These are phyloP conservation scores for Fusarium dlaminii DNA, from an alignment of 2,329 filamentous ascomycete genomes.

Conservation along the genomic window DNA sequence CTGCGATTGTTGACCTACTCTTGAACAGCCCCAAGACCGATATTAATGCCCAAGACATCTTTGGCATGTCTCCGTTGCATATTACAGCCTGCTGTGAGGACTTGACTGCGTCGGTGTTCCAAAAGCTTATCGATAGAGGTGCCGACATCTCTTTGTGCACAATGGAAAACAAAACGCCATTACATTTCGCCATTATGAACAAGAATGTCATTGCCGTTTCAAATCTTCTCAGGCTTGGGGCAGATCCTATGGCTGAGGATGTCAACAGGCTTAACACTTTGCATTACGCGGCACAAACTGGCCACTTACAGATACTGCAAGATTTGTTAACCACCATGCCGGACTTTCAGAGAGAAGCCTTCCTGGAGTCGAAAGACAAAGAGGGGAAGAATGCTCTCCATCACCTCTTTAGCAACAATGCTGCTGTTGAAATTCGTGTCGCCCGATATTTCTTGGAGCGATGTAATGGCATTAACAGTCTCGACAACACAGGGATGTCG, in stretches of 20 bases:
- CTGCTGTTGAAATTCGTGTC: neutral
- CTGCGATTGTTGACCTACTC: neutral
- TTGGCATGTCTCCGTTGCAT: neutral
- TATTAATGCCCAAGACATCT: neutral
- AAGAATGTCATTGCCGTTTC: neutral
- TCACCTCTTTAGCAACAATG: neutral
- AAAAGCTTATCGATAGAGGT: neutral
- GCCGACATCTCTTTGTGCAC: neutral
- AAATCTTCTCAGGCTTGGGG: neutral
- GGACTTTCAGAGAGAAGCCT: neutral
- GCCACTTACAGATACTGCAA: neutral
- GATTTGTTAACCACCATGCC: neutral
- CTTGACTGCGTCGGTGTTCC: neutral
- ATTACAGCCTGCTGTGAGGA: neutral
- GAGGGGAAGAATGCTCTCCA: neutral
- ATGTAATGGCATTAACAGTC: neutral
- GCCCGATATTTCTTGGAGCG: neutral
- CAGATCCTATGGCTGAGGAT: neutral
- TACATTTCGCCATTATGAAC: neutral
- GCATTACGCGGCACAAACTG: neutral
- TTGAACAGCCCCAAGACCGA: too few relatives aligned
- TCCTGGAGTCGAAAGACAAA: neutral
- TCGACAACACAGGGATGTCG: neutral
- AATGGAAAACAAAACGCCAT: neutral
- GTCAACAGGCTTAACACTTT: neutral